A percentile compares a stretch with the other conserved stretches of the same genome.
Evolutionary conservation across 2,329 filamentous ascomycete species (phyloP).

Genomic region (Cercospora sp.): DNA sequence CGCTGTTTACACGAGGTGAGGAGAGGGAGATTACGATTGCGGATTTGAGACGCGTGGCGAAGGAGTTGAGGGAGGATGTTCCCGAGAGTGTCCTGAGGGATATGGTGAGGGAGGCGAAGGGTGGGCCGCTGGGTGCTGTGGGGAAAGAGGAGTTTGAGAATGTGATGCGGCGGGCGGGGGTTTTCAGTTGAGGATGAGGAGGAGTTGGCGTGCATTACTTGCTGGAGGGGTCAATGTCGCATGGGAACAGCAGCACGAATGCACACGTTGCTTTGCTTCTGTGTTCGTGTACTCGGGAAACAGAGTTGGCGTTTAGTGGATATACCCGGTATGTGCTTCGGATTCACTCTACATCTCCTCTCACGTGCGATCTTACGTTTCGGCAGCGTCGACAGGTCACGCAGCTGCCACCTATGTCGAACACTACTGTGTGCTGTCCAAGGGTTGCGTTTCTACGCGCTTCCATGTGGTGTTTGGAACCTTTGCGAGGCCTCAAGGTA

Average conservation of each 20-base stretch:
- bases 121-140: constrained; percentile 72
- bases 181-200: constrained; percentile 63
- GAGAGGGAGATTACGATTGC: constrained; percentile 72
- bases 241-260: neutral
- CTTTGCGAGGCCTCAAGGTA: neutral
- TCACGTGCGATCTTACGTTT: neutral
- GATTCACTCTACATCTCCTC: neutral
- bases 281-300: neutral
- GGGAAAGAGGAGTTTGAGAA: constrained; percentile 77
- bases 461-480: neutral
- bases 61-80: constrained; percentile 78
- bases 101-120: constrained; percentile 95
- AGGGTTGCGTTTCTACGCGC: neutral
- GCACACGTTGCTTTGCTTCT: neutral
- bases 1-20: constrained; percentile 68
- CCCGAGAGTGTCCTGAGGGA: constrained; percentile 80
- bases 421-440: neutral
- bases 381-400: neutral
- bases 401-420: neutral
- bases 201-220: neutral
- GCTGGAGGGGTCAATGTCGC: neutral
- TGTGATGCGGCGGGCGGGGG: constrained; percentile 80
- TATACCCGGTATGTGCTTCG: constrained; percentile 9
- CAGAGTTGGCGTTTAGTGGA: constrained; percentile 6
- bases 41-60: constrained; percentile 76